phyloP scores from a whole-genome alignment of 1,139 yeast genomes.

The Nakaseomyces kungkrabaensis region DNA sequence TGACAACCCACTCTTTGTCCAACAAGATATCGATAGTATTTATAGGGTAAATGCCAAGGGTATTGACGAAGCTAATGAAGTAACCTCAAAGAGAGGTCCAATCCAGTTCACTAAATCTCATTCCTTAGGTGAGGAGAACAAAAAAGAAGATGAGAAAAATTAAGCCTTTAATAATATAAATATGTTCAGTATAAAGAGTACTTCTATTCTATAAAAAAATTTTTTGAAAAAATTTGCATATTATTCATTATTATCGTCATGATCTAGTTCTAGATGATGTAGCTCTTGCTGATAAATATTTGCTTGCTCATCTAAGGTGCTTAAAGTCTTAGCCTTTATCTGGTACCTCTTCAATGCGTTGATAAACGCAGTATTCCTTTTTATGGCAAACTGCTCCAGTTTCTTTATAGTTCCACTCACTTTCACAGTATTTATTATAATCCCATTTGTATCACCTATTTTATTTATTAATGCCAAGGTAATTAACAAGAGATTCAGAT shows the following conservation, averaged over 20 bases:
- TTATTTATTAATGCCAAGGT: constrained; percentile 56
- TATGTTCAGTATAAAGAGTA: no score
- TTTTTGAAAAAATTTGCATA: background rate
- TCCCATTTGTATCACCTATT: constrained; percentile 39
- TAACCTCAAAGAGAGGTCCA: constrained; percentile 35
- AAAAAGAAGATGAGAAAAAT: constrained; percentile 17
- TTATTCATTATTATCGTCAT: background rate
- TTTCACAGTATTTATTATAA: constrained; percentile 53
- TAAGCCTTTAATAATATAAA: no score
- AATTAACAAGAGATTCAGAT: constrained; percentile 53
- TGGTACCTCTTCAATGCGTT: constrained; percentile 11
- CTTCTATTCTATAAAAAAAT: no score
- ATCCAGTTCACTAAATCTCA: constrained; percentile 43
- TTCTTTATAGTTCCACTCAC: constrained; percentile 86
- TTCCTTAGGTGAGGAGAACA: constrained; percentile 13
- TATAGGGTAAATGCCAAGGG: constrained; percentile 34
- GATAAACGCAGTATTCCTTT: constrained; percentile 36
- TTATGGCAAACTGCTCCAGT: constrained; percentile 58
- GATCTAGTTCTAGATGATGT: background rate
- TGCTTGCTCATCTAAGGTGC: background rate
- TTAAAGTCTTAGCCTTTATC: background rate
- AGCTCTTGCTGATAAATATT: background rate
- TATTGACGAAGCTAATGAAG: constrained; percentile 27
- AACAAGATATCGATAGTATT: constrained; percentile 41
- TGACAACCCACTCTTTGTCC: constrained; percentile 47